Evolutionary conservation across 202 grass and related monocot genomes (phyloP), one percentile per base, ranked within the genome.

Genomic region (Zizania palustris): DNA sequence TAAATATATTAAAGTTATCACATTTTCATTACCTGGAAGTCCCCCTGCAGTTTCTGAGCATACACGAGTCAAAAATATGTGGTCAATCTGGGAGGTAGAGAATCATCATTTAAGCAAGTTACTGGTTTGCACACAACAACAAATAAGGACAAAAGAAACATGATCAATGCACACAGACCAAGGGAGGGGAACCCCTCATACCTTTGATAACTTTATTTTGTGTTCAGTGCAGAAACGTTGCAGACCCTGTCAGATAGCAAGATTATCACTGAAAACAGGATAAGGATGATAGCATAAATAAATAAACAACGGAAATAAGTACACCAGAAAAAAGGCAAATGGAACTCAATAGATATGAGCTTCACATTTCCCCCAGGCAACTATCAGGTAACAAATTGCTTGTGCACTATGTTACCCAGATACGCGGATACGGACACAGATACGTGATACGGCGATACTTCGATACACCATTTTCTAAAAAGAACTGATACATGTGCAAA

Each of bases 41-140:
- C 93, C 93, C 18, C 93, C 93, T 85, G 90, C 93, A 82, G 93
- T 97, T 85, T 97, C 93, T 75, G 93, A 97, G 88, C 93, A 97
- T 41, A 97, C 93, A 7, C 90, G 88, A 64, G 93, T 91, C 43
- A 97, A 72, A 76, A 97, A 97, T 48, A 97, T 86, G 74, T 97
- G 93, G 72, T 97, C 93, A 43, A 93, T 93, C 93, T 97, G 75
- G 58, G 55, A n/a, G 65, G 58, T 71, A 9, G 54, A 82, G 13
- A 51, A 54, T 79, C 67, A 73, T 74, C 45, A 41, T 36, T 54
- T 51, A 63, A 79, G 45, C 37, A 77, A 18, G 20, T 73, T 78
- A 74, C 15, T 51, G 66, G 35, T 72, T 75, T 53, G 36, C 11
- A 78, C 2, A 51, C 60, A 72, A 72, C 33, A 12, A 28, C 28